Conservation (phyloP, 1,139 yeast genomes). For the Taphrina confusa region DNA sequence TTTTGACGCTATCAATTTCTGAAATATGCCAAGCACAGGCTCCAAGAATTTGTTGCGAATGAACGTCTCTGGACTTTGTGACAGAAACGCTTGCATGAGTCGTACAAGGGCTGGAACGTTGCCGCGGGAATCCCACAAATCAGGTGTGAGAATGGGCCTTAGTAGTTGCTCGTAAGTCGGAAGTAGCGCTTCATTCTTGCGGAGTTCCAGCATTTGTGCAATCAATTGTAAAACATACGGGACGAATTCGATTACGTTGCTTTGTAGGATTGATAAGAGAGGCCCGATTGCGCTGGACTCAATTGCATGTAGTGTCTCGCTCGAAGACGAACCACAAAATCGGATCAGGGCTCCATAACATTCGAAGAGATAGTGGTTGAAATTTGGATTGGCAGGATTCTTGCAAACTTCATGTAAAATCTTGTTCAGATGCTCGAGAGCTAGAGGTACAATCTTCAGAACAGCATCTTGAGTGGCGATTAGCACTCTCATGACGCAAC, state of each 20-base stretch:
- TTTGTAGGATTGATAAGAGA: conserved; percentile 65
- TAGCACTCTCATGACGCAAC: conserved; percentile 73
- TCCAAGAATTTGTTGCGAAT: conserved; percentile 50
- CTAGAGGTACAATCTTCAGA: conserved; percentile 49
- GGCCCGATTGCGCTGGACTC: conserved; percentile 66
- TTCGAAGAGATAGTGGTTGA: conserved; percentile 88
- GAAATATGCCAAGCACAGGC: conserved; percentile 94
- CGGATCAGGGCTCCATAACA: conserved; percentile 75
- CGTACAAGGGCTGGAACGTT: conserved; percentile 91
- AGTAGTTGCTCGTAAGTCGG: conserved; percentile 64
- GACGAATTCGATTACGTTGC: conserved; percentile 89
- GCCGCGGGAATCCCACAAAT: conserved; percentile 90
- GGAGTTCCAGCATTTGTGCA: conserved; percentile 70
- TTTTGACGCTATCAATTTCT: conserved; percentile 82
- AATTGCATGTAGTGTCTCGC: conserved; percentile 43
- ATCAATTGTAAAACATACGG: conserved; percentile 90
- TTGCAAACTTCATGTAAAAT: conserved; percentile 71
- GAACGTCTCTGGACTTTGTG: conserved; percentile 57
- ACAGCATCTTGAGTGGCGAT: conserved; percentile 68
- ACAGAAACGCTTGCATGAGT: conserved; percentile 68
- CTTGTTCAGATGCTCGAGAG: conserved; percentile 57
- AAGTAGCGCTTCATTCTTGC: conserved; percentile 55
- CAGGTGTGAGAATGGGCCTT: conserved; percentile 81
- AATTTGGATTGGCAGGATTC: conserved; percentile 94
- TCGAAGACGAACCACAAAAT: conserved; percentile 46